These are phyloP conservation scores for Macadamia integrifolia DNA, from an alignment of 164 flowering plant species.

Conservation along the genomic window DNA sequence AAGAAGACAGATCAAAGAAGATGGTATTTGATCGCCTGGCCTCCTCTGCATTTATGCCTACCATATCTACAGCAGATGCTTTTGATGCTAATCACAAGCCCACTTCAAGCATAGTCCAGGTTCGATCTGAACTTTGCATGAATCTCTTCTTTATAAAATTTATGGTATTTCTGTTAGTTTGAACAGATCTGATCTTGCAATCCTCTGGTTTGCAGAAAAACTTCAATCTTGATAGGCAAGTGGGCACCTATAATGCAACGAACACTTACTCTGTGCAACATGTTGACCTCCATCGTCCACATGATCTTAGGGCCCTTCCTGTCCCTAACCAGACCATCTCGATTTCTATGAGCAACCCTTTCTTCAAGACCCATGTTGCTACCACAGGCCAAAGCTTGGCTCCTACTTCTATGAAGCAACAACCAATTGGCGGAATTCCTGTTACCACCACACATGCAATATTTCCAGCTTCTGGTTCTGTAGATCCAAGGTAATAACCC, in stretches of 20 bases:
- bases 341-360: slow-evolving; percentile 37
- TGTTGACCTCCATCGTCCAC: slow-evolving; percentile 23
- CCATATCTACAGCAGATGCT: slow-evolving; percentile 24
- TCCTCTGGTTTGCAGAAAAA: slow-evolving; percentile 25
- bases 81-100: slow-evolving; percentile 24
- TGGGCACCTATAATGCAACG: slow-evolving; percentile 26
- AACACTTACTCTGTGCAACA: slow-evolving; percentile 31
- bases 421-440: slow-evolving; percentile 46
- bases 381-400: slow-evolving; percentile 28
- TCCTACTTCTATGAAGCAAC: slow-evolving; percentile 28
- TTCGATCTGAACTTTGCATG: slow-evolving; percentile 8
- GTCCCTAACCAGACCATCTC: slow-evolving; percentile 35
- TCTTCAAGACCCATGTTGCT: slow-evolving; percentile 37
- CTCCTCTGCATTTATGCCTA: slow-evolving; percentile 30
- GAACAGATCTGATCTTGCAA: background rate
- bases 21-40: slow-evolving; percentile 24
- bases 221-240: slow-evolving; percentile 32
- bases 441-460: slow-evolving; percentile 23
- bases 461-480: slow-evolving; percentile 24
- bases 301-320: slow-evolving; percentile 34
- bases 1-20: slow-evolving; percentile 42
- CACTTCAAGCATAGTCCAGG: slow-evolving; percentile 32
- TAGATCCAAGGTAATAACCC: slow-evolving; percentile 42
- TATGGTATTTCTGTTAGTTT: background rate
- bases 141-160: background rate